A percentile compares a stretch with the other conserved stretches of the same genome.
These are phyloP conservation scores for Cryptosporidium sp. DNA, from an alignment of 169 alveolate species.

Conservation along the genomic window DNA sequence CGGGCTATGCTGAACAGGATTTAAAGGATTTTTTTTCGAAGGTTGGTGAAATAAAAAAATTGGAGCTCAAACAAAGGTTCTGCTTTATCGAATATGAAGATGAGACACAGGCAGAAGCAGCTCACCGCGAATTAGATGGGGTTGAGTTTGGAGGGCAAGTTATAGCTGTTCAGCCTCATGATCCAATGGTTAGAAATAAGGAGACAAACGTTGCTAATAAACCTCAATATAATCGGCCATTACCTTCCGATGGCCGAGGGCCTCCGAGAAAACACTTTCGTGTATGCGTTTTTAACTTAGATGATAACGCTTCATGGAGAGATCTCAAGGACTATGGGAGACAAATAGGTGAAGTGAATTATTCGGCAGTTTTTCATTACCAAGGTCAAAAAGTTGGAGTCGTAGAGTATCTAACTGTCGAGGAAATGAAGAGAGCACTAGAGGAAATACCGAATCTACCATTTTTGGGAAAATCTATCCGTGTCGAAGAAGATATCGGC, in stretches of 20 bases:
- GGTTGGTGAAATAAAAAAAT: constrained; percentile 83
- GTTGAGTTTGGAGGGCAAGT: constrained; percentile 71
- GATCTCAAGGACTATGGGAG: constrained; percentile 88
- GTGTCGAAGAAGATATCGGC: constrained; percentile 71
- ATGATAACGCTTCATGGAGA: constrained; percentile 88
- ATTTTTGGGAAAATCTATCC: constrained; percentile 56
- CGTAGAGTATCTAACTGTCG: constrained; percentile 83
- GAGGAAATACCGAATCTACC: constrained; percentile 77
- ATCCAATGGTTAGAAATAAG: constrained; percentile 71
- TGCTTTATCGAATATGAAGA: constrained; percentile 86
- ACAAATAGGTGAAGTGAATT: constrained; percentile 86
- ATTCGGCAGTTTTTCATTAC: constrained; percentile 83
- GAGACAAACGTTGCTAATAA: constrained; percentile 57
- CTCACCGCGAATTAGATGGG: constrained; percentile 80
- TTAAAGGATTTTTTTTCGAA: constrained; percentile 81
- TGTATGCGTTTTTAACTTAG: constrained; percentile 83
- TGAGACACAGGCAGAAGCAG: constrained; percentile 83
- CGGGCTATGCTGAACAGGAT: constrained; percentile 86
- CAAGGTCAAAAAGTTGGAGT: constrained; percentile 84
- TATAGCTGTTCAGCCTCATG: constrained; percentile 78
- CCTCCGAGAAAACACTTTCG: constrained; percentile 77
- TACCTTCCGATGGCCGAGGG: constrained; percentile 75
- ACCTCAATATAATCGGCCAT: constrained; percentile 64
- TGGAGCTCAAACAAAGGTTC: constrained; percentile 85
- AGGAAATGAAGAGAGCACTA: constrained; percentile 82